A percentile compares a stretch with the other conserved stretches of the same genome.
Conservation (phyloP, 2,329 filamentous ascomycete species). For the Colletotrichum tropicale region DNA sequence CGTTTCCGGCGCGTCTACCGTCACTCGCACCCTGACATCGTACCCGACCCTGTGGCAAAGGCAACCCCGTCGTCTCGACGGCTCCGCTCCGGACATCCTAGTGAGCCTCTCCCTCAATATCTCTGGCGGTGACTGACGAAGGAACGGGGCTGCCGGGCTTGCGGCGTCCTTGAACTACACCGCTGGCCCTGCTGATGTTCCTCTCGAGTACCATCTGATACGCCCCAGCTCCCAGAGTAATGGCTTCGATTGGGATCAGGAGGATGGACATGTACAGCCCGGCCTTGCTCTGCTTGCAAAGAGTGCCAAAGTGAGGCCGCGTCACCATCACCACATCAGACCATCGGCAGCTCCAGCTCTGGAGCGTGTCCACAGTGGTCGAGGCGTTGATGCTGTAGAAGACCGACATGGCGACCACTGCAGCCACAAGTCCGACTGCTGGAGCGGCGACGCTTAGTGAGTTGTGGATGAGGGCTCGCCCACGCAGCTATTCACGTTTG, state of each 20-base stretch:
- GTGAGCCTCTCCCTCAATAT: constrained; percentile 1
- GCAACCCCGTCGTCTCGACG: not conserved
- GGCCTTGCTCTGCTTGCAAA: constrained; percentile 62
- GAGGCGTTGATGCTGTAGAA: constrained; percentile 64
- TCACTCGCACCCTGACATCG: not conserved
- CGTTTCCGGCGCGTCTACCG: not conserved
- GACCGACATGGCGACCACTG: constrained; percentile 58
- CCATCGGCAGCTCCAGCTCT: constrained; percentile 71
- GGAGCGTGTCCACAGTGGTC: constrained; percentile 54
- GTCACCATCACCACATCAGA: constrained; percentile 52
- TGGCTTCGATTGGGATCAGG: constrained; percentile 60
- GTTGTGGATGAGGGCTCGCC: not conserved
- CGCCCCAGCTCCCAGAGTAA: constrained; percentile 49
- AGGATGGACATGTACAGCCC: constrained; percentile 59
- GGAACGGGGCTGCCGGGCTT: constrained; percentile 35
- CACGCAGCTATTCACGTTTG: not conserved
- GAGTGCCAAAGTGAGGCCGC: constrained; percentile 58
- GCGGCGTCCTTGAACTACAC: constrained; percentile 27
- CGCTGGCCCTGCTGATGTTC: constrained; percentile 38
- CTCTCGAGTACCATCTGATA: constrained; percentile 51
- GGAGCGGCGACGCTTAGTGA: constrained; percentile 30
- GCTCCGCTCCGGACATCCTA: not conserved
- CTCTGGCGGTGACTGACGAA: constrained; percentile 4
- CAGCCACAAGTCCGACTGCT: constrained; percentile 36
- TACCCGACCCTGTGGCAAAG: not conserved